A percentile compares a stretch with the other conserved stretches of the same genome.
These are phyloP conservation scores for Aspergillus caelatus DNA, from an alignment of 2,329 filamentous ascomycete genomes.

Conservation along the genomic window DNA sequence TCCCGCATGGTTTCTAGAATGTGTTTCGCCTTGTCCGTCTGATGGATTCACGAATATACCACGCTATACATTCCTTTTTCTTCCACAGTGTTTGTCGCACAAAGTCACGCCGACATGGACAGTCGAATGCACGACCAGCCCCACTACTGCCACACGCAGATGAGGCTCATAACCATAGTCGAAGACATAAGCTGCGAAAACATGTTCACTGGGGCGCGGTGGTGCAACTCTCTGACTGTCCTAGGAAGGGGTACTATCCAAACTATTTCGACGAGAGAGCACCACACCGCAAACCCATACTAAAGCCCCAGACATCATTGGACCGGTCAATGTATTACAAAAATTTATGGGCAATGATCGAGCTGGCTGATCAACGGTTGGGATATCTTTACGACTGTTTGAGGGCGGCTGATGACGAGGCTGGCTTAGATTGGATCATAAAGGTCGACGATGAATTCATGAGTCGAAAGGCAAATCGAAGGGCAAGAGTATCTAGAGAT, in stretches of 20 bases:
- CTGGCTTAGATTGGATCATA: background rate
- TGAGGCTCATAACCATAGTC: background rate
- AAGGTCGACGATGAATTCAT: background rate
- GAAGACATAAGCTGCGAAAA: background rate
- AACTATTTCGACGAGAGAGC: background rate
- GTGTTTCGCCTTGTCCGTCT: background rate
- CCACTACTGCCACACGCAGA: background rate
- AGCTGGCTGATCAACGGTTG: background rate
- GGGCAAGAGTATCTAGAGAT: background rate
- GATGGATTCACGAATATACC: background rate
- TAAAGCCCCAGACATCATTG: background rate
- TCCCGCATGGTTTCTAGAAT: background rate
- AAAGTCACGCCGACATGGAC: background rate
- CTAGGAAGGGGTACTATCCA: background rate
- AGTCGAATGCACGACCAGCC: background rate
- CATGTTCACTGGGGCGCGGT: background rate
- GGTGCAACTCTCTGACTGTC: background rate
- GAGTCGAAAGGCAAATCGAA: background rate
- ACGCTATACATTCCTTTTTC: background rate
- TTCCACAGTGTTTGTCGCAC: background rate
- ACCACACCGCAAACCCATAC: background rate
- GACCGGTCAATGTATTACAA: background rate
- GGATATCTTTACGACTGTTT: background rate
- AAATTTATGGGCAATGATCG: background rate
- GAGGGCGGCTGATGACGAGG: slow-evolving; percentile 9